Base-by-base conservation (phyloP, 805 yeast species). In the Teunomyces atbi region DNA sequence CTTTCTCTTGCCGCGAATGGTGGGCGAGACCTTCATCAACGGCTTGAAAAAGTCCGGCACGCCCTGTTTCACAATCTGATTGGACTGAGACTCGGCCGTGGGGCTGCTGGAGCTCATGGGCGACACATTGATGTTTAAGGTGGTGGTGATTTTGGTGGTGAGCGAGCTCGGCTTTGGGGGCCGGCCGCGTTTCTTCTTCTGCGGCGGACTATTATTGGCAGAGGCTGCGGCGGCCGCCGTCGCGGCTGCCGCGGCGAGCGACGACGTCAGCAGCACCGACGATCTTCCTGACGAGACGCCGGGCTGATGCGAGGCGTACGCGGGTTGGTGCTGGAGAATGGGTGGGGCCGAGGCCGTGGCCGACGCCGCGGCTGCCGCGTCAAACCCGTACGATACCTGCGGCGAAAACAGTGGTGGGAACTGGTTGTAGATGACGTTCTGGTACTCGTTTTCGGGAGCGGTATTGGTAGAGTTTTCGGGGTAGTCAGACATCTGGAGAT, bases 31-130 rank as follows among this genome's bases (percentile, higher is more conserved):
- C 55, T 69, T 62, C 76, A 73, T 70, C 45, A 72, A 52, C 2
- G 77, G 76, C 6, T 73, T 71, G 58, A 62, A 71, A 38, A 67
- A 57, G 49, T 73, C 76, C 6, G 77, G 77, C 27, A 68, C 70
- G 4, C 76, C 76, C 48, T 64, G 57, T 48, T 64, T 64, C 36
- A 70, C 65, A 38, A 63, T 66, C 56, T 61, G 61, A 52, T 65
- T 67, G 32, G 72, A 64, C 47, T 67, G 67, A 46, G 62, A 55
- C 48, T 73, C 76, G 4, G 76, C 76, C 33, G 62, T 60, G 3
- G 77, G 76, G 45, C 62, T 57, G 44, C 61, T 57, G 43, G 58
- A 55, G 26, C 59, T 54, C 44, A 62, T 54, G 5, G 75, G 73
- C 10, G 68, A 62, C 2, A 76, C 66, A 41, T 69, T 67, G 55